Evolutionary conservation across 73 alveolate species (phyloP), one percentile per base, ranked within the genome.

Genomic region (Urostyla sp.): DNA sequence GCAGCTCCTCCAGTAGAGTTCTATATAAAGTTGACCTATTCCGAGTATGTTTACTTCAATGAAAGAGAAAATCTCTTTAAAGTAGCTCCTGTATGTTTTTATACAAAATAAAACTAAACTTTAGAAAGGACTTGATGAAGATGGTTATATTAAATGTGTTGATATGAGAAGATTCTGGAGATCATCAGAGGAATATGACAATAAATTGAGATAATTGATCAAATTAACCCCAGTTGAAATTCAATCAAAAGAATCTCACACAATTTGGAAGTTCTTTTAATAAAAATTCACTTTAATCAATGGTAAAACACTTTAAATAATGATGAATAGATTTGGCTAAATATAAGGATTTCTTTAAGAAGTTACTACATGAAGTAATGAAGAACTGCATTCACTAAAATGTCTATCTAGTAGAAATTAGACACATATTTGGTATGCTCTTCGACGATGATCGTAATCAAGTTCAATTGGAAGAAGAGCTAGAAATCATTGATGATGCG

Each of bases 11-110:
- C 74, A 4, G 52, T 76, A 0, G 89, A 63, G n/a, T 55, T 56
- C 52, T 55, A 75, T 15, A 26, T 85, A 20, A n/a, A 50, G 40
- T 50, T 85, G 32, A 85, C 93, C 0, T 48, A 85, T 21, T 51
- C 75, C n/a, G 93, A 85, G 20, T 32, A 44, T 16, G 87, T 85
- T 21, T 85, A 85, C 82, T 85, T 43, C 57, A 72, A 54, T 48
- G 88, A 52, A 38, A 54, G 72, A 26, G 81, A 59, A 30, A 76
- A 40, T 24, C 61, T 45, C 52, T 61, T 85, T 44, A 75, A 53
- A 35, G 85, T 85, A 11, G 60, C 59, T 34, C 84, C 88, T 28
- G 61, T n/a, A 3, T 60, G 75, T 13, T 40, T 30, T 16, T 4
- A 1, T 37, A 8, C 10, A 3, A n/a, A 43, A 5, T 10, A n/a